phyloP scores from a whole-genome alignment of 2,329 filamentous ascomycete species.

The Phoma sp. region DNA sequence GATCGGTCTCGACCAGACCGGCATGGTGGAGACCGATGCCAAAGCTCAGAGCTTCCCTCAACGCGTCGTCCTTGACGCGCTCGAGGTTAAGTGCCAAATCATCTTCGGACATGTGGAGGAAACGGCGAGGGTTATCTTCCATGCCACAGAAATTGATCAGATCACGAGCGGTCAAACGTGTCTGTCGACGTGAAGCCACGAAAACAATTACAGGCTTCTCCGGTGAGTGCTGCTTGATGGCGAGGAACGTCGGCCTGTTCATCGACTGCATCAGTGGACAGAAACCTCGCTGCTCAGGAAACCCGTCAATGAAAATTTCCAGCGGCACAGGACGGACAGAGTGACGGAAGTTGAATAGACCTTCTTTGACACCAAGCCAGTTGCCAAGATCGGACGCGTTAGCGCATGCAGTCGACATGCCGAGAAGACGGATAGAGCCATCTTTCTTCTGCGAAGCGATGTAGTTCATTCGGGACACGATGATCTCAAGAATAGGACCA shows the following conservation, averaged over 20 bases:
- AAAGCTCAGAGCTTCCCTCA: slow-evolving; percentile 94
- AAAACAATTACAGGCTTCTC: slow-evolving; percentile 98
- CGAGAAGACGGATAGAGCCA: slow-evolving; percentile 85
- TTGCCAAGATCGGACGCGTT: slow-evolving; percentile 94
- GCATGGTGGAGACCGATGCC: slow-evolving; percentile 97
- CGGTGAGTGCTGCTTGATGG: slow-evolving; percentile 95
- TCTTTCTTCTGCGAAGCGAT: slow-evolving; percentile 88
- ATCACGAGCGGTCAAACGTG: slow-evolving; percentile 91
- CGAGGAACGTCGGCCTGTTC: slow-evolving; percentile 95
- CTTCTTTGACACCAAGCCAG: slow-evolving; percentile 96
- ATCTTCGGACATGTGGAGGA: slow-evolving; percentile 93
- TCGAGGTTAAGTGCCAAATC: slow-evolving; percentile 87
- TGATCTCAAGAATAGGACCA: slow-evolving; percentile 97
- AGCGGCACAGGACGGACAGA: slow-evolving; percentile 95
- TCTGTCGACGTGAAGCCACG: slow-evolving; percentile 93
- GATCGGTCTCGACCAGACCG: slow-evolving; percentile 91
- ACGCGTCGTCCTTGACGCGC: slow-evolving; percentile 88
- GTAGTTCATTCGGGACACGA: slow-evolving; percentile 93
- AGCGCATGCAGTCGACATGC: slow-evolving; percentile 99
- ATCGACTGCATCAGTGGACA: slow-evolving; percentile 99
- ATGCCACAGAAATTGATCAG: slow-evolving; percentile 97
- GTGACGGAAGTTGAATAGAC: slow-evolving; percentile 94
- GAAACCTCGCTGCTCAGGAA: slow-evolving; percentile 92
- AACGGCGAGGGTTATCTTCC: slow-evolving; percentile 95
- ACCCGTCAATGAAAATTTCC: slow-evolving; percentile 97